Conservation (phyloP, 192 early-diverging fungal species). For the Umbelopsis isabellina region DNA sequence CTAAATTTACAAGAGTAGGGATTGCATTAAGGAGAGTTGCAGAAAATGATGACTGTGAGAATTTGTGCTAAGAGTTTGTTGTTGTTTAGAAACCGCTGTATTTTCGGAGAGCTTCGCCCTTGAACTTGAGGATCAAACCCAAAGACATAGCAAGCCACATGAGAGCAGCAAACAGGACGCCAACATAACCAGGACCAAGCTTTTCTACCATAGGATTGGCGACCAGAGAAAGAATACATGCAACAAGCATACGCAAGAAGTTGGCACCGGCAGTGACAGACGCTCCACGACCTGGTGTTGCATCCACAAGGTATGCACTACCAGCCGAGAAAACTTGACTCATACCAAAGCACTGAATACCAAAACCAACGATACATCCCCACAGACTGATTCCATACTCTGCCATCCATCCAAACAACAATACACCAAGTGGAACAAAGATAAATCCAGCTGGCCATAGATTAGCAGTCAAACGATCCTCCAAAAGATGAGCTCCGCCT, state of each 20-base stretch:
- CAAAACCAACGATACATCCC: conserved; percentile 47
- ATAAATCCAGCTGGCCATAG: conserved; percentile 47
- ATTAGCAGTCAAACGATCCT: conserved; percentile 48
- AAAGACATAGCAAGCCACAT: conserved; percentile 39
- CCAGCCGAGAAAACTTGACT: conserved; percentile 44
- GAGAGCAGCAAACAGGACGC: conserved; percentile 45
- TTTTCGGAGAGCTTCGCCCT: conserved; percentile 41
- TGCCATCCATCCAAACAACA: conserved; percentile 52
- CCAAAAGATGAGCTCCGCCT: conserved; percentile 37
- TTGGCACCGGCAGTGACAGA: conserved; percentile 49
- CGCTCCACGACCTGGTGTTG: conserved; percentile 49
- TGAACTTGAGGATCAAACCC: conserved; percentile 43
- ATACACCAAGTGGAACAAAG: conserved; percentile 45
- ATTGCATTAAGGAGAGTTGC: background rate
- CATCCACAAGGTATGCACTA: conserved; percentile 50
- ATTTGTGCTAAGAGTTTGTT: background rate
- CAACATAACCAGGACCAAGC: conserved; percentile 44
- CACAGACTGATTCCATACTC: conserved; percentile 40
- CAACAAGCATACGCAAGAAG: conserved; percentile 46
- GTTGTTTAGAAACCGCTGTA: conserved; percentile 7
- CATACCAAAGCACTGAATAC: conserved; percentile 50
- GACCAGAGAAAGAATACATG: conserved; percentile 43
- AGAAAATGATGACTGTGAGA: background rate
- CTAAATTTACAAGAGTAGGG: background rate
- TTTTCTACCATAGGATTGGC: conserved; percentile 44